Evolutionary conservation across 345 rosid species (phyloP), one percentile per base, ranked within the genome.

Genomic region (Populus deltoides): DNA sequence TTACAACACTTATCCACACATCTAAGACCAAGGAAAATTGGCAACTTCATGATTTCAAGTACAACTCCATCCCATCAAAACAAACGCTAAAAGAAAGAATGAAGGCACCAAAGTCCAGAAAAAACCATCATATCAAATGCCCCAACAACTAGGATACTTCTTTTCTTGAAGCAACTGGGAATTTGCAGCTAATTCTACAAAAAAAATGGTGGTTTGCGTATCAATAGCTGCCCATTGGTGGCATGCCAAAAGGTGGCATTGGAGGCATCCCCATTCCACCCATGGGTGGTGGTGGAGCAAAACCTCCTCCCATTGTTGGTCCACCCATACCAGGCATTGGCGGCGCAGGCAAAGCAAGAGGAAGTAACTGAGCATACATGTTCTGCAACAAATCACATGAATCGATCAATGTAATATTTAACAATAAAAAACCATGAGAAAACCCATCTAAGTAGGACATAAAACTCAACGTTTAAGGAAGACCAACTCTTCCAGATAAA

Each of bases 1-100:
- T 80, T 84, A 83, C 89, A 86, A 73, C 75, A 84, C 87, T 10
- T 82, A 81, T 81, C 84, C 76, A 83, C 86, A 86, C 83, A 59
- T 74, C 72, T 45, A 73, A 35, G 15, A 43, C 31, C 59, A 66
- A 18, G 16, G 18, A 70, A 76, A 80, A 82, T 70, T 70, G 67
- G 35, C 77, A 71, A 83, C 79, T 80, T 81, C 77, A 71, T 85
- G 83, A 80, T 83, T 81, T 65, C 78, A 78, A 75, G 72, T 74
- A 78, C 39, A 71, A 47, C 77, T 78, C 69, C 78, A 76, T 61
- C 53, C 76, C 81, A 75, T 73, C 75, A 79, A 61, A 71, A 71
- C 53, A 29, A 70, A 75, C 71, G 63, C 81, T 65, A 62, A 31
- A 51, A 39, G 65, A 69, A 66, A 70, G 63, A 70, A 55, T 47